phyloP scores from a whole-genome alignment of 257 asterid genomes.

The Jaltomata sinuosa region DNA sequence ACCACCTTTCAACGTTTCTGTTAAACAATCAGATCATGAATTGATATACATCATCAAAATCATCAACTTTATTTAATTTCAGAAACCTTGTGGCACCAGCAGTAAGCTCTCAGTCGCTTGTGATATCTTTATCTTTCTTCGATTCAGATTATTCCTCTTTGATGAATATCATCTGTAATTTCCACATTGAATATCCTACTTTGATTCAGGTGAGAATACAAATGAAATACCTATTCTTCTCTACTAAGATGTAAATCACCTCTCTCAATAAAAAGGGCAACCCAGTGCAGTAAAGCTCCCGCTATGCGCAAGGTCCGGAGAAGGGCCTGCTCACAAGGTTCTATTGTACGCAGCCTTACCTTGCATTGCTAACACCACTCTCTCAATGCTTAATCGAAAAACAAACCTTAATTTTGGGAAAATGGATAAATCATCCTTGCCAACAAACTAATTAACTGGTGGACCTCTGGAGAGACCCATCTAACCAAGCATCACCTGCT shows the following conservation, averaged over 20 bases:
- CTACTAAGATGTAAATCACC: background rate
- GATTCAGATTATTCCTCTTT: background rate
- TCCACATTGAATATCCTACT: background rate
- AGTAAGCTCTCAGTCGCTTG: background rate
- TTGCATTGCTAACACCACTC: too few relatives aligned
- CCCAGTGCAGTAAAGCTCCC: too few relatives aligned
- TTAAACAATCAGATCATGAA: background rate
- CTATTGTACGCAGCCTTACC: too few relatives aligned
- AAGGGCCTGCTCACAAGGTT: too few relatives aligned
- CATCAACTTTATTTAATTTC: background rate
- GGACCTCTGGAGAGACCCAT: background rate
- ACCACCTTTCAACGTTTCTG: background rate
- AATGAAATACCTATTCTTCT: background rate
- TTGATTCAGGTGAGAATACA: background rate
- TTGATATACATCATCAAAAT: background rate
- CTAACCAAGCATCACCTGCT: background rate
- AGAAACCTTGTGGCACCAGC: background rate
- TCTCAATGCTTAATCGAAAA: background rate
- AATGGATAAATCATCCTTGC: background rate
- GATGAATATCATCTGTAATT: background rate
- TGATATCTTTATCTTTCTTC: background rate
- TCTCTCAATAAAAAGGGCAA: too few relatives aligned
- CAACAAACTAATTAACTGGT: background rate
- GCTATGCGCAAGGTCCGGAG: too few relatives aligned
- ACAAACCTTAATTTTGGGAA: background rate